Evolutionary conservation across 768 basidiomycete genomes (phyloP).

Genomic region (Leccinum variicolor): DNA sequence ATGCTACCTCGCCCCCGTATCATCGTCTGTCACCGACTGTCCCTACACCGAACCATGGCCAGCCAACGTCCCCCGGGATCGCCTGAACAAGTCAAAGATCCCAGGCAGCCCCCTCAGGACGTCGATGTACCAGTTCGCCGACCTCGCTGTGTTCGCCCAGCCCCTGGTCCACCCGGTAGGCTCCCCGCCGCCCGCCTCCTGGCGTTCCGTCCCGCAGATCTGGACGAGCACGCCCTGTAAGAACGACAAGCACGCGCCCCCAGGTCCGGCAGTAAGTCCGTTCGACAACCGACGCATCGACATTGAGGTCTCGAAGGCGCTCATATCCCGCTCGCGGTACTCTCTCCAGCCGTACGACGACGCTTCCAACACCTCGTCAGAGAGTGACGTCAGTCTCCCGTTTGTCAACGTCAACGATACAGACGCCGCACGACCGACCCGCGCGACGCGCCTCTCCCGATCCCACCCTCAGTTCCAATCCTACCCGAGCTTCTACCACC

Average conservation of each 20-base stretch:
- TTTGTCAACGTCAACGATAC: background rate
- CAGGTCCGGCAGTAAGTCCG: background rate
- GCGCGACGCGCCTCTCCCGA: background rate
- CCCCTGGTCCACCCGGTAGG: slow-evolving; percentile 2
- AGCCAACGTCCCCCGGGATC: slow-evolving; percentile 1
- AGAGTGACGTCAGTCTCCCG: background rate
- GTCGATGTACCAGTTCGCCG: slow-evolving; percentile 5
- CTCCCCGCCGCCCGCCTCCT: slow-evolving; percentile 11
- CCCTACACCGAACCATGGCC: slow-evolving; percentile 25
- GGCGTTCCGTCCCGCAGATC: slow-evolving; percentile 13
- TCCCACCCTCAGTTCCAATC: background rate
- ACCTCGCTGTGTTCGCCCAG: background rate
- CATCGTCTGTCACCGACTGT: slow-evolving; percentile 17
- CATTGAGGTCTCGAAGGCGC: slow-evolving; percentile 13
- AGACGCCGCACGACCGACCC: background rate
- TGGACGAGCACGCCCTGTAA: slow-evolving; percentile 27
- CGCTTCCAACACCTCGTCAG: background rate
- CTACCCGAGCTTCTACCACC: slow-evolving; percentile 7
- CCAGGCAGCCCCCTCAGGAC: slow-evolving; percentile 22
- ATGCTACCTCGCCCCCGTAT: slow-evolving; percentile 17
- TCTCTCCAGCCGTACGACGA: slow-evolving; percentile 17
- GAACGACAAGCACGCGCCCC: background rate
- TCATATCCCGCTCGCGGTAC: slow-evolving; percentile 17
- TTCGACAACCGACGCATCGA: background rate
- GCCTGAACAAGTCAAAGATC: slow-evolving; percentile 5